Base-by-base conservation (phyloP, 1,284 basidiomycete species). In the Leccinum fuscescens region DNA sequence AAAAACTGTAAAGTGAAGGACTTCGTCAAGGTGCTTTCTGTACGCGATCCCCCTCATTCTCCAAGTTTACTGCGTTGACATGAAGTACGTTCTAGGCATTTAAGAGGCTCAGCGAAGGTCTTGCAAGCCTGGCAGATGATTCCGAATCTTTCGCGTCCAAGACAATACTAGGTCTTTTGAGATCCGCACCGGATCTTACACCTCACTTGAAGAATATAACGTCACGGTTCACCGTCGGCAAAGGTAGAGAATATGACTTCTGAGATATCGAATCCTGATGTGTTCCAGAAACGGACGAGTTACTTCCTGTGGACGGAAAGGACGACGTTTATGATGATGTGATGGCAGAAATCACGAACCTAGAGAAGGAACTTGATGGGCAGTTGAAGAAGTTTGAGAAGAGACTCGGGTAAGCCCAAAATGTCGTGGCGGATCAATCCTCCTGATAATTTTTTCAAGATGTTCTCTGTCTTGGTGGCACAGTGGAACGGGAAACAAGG, bases 1-100 rank as follows among this genome's bases (percentile, higher is more conserved):
- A 93, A 90, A 69, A 92, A 88, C 57, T 92, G 93, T 74, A 89
- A 86, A 72, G 86, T 95, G 62, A 86, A 82, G 65, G 93, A 96
- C 68, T 98, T 98, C 71, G 72, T 90, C 65, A 90, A 89, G 70
- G 90, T 95, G 17, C 79, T 97, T 8, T 76, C 79, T 51, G 93
- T 93, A 70, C 62, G 86, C 71, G 49, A 56, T 37, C 11, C 0
- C 6, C 37, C 29, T 15, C 14, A 9, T 31, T 17, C 54, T 33
- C 1, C 22, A n/a, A 57, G 24, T 51, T 39, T 46, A 31, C 4
- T 46, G 9, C 2, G 24, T 56, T 63, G 48, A 72, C 57, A 12
- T 27, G 49, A 46, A 57, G 22, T 22, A 22, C 39, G 12, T 55
- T 14, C 6, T 65, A 94, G 92, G 82, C 89, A 3, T 96, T 97